Conservation (phyloP, 2,329 filamentous ascomycete species). For the Penicillium sp. region DNA sequence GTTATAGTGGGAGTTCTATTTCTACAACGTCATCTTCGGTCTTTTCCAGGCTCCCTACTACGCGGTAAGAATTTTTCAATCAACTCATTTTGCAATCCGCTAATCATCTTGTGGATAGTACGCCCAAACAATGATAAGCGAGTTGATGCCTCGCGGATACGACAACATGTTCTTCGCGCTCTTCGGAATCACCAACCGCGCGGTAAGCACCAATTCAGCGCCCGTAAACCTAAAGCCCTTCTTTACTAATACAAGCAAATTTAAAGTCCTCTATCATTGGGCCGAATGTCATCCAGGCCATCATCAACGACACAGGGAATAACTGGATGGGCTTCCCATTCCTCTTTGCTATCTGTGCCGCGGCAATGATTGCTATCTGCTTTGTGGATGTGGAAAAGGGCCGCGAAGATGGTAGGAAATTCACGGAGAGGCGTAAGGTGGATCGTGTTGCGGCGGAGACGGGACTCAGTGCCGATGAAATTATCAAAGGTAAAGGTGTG, state of each 20-base stretch:
- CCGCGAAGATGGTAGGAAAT: slow-evolving; percentile 46
- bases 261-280: slow-evolving; percentile 52
- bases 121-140: slow-evolving; percentile 54
- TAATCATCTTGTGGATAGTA: slow-evolving; percentile 35
- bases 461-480: slow-evolving; percentile 28
- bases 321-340: slow-evolving; percentile 55
- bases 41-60: slow-evolving; percentile 53
- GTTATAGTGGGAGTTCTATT: slow-evolving; percentile 50
- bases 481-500: slow-evolving; percentile 21
- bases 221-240: neutral
- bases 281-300: slow-evolving; percentile 52
- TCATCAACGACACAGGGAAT: slow-evolving; percentile 50
- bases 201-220: slow-evolving; percentile 37
- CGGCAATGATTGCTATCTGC: slow-evolving; percentile 47
- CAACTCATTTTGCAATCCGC: neutral
- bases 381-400: slow-evolving; percentile 52
- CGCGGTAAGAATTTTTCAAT: slow-evolving; percentile 35
- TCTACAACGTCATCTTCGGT: slow-evolving; percentile 52
- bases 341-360: slow-evolving; percentile 46
- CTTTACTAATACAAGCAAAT: neutral
- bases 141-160: slow-evolving; percentile 51
- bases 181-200: slow-evolving; percentile 53
- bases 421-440: slow-evolving; percentile 44
- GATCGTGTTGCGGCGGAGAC: slow-evolving; percentile 37
- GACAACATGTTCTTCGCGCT: slow-evolving; percentile 55